Percentiles rank a stretch among this genome's conserved stretches.
phyloP scores from a whole-genome alignment of 805 yeast genomes.

The Cyberlindnera xylosilytica region DNA sequence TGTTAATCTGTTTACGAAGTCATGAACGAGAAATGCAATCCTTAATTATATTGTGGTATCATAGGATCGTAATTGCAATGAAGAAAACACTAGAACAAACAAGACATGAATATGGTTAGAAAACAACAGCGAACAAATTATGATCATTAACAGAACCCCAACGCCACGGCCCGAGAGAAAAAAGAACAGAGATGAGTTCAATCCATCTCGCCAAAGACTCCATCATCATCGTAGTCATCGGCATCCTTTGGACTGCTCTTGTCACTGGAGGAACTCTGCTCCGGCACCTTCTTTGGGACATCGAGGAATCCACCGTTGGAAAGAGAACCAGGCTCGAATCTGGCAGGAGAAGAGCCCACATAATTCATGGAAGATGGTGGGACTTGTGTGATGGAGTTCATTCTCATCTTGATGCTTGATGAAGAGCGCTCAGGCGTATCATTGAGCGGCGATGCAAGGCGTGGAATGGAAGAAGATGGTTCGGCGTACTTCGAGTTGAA shows the following conservation, averaged over 20 bases:
- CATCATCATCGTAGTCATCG: constrained; percentile 27
- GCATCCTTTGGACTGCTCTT: constrained; percentile 14
- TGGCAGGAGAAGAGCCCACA: constrained; percentile 10
- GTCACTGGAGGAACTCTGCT: constrained; percentile 1
- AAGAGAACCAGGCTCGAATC: constrained; percentile 9
- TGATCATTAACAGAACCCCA: too few relatives aligned
- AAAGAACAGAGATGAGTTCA: constrained; percentile 8
- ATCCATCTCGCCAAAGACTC: constrained; percentile 39
- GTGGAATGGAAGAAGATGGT: constrained; percentile 6
- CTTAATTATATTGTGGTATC: too few relatives aligned
- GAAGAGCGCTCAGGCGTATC: constrained; percentile 5
- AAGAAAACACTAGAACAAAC: too few relatives aligned
- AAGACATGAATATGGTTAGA: too few relatives aligned
- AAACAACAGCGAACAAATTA: too few relatives aligned
- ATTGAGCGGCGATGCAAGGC: constrained; percentile 10
- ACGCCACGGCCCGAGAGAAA: too few relatives aligned
- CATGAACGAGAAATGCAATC: too few relatives aligned
- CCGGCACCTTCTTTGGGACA: constrained; percentile 16
- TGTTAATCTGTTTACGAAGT: too few relatives aligned
- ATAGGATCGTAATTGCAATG: too few relatives aligned
- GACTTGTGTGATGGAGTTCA: constrained; percentile 42
- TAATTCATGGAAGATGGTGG: constrained; percentile 36
- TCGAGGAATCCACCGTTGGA: constrained; percentile 35
- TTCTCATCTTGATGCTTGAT: constrained; percentile 31
- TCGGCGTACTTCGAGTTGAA: constrained; percentile 18